Conservation (phyloP, 352 stramenopile species). For the Peronospora belbahrii region DNA sequence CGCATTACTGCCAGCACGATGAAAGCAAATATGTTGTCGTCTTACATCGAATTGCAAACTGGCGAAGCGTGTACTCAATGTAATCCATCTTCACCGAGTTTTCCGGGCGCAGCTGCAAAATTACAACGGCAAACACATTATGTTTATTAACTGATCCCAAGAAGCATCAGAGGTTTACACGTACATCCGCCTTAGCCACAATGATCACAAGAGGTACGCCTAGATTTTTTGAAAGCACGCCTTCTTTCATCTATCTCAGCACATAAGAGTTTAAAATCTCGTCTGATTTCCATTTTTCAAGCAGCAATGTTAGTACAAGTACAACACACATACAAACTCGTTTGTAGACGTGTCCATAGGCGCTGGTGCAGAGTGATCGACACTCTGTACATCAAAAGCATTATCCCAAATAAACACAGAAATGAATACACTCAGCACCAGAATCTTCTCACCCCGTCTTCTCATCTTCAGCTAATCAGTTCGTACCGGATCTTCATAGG, state of each 20-base stretch:
- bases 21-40: neutral
- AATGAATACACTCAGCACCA: slow-evolving; percentile 4
- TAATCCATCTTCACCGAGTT: slow-evolving; percentile 85
- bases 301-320: neutral
- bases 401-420: neutral
- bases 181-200: slow-evolving; percentile 72
- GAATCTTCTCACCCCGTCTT: neutral
- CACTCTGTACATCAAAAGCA: slow-evolving; percentile 25
- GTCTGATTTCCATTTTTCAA: neutral
- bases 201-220: slow-evolving; percentile 66
- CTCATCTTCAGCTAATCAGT: neutral
- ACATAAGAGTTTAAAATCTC: neutral
- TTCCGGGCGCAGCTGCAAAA: slow-evolving; percentile 48
- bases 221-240: slow-evolving; percentile 70
- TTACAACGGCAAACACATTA: neutral
- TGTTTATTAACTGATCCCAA: neutral
- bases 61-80: slow-evolving; percentile 70
- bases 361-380: slow-evolving; percentile 43
- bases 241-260: slow-evolving; percentile 51
- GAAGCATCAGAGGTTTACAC: slow-evolving; percentile 1
- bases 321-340: slow-evolving; percentile 53
- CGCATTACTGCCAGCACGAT: slow-evolving; percentile 4
- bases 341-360: slow-evolving; percentile 50
- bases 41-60: slow-evolving; percentile 75
- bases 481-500: slow-evolving; percentile 71